phyloP scores from a whole-genome alignment of 345 rosid genomes.

The Pseudoturritis turrita region DNA sequence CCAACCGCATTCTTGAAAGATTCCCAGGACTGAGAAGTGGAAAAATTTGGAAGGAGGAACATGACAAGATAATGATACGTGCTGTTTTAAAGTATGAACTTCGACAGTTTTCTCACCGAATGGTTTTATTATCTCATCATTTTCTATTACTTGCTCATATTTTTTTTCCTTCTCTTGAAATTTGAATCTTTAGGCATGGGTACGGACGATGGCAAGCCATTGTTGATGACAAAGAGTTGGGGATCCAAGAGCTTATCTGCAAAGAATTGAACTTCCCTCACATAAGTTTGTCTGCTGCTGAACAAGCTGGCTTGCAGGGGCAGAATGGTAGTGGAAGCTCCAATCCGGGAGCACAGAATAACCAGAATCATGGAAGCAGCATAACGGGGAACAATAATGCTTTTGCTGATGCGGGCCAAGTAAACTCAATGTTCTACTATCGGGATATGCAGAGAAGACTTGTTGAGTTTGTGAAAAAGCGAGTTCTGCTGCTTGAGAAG shows the following conservation, averaged over 20 bases:
- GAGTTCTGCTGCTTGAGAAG: conserved; percentile 88
- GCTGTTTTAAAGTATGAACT: conserved; percentile 81
- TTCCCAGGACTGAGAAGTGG: conserved; percentile 82
- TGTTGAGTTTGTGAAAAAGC: conserved; percentile 92
- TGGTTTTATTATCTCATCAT: not conserved
- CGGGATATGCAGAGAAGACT: conserved; percentile 93
- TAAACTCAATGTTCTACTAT: conserved; percentile 52
- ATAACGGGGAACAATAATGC: conserved; percentile 41
- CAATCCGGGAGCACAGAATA: conserved; percentile 44
- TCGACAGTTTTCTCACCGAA: not conserved
- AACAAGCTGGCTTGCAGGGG: conserved; percentile 60
- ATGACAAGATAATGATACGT: conserved; percentile 64
- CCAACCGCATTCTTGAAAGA: conserved; percentile 60
- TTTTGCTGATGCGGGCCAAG: conserved; percentile 45
- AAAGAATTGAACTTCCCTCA: conserved; percentile 81
- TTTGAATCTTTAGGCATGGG: conserved; percentile 66
- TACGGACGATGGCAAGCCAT: conserved; percentile 99
- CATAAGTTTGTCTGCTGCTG: conserved; percentile 62
- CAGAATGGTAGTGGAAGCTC: conserved; percentile 53
- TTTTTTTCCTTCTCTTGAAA: conserved; percentile 1
- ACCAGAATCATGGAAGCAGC: conserved; percentile 47
- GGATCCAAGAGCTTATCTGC: conserved; percentile 81
- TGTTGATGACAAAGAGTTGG: conserved; percentile 89
- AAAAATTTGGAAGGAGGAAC: conserved; percentile 89
- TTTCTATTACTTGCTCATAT: not conserved